Evolutionary conservation across 441 rosid genomes (phyloP).

Genomic region (Erodium trifolium): DNA sequence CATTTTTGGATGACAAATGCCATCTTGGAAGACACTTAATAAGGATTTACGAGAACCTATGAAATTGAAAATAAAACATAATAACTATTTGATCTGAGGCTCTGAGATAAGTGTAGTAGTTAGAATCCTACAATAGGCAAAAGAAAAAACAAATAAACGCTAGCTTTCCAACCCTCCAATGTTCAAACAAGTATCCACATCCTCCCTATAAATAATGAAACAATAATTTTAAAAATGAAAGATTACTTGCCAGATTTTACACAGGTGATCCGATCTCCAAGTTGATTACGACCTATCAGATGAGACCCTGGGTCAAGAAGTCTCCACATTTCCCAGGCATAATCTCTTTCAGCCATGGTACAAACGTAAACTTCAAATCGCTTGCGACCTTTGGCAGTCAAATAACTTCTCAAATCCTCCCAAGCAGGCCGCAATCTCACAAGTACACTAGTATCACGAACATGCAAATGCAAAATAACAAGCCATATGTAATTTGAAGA

Average conservation of each 20-base stretch:
- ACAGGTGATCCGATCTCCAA: constrained; percentile 70
- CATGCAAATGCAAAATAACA: constrained; percentile 35
- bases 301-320: constrained; percentile 89
- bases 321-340: constrained; percentile 98
- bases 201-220: constrained; percentile 7
- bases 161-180: not conserved
- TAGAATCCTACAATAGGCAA: not conserved
- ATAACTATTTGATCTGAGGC: constrained; percentile 8
- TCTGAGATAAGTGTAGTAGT: not conserved
- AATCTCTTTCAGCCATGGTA: constrained; percentile 96
- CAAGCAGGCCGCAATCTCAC: constrained; percentile 93
- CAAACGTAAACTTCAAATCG: constrained; percentile 94
- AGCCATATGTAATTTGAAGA: not conserved
- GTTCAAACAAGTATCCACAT: not conserved
- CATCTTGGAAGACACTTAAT: constrained; percentile 74
- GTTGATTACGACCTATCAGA: constrained; percentile 67
- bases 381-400: constrained; percentile 82
- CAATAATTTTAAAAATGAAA: not conserved
- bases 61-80: constrained; percentile 19
- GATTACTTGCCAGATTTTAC: constrained; percentile 74
- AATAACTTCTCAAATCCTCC: constrained; percentile 87
- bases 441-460: constrained; percentile 93
- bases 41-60: constrained; percentile 81
- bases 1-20: constrained; percentile 93
- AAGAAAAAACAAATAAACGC: not conserved